Percentiles rank a stretch among this genome's conserved stretches.
These are phyloP conservation scores for Penicillium sp. DNA, from an alignment of 2,329 filamentous ascomycete genomes.

Conservation along the genomic window DNA sequence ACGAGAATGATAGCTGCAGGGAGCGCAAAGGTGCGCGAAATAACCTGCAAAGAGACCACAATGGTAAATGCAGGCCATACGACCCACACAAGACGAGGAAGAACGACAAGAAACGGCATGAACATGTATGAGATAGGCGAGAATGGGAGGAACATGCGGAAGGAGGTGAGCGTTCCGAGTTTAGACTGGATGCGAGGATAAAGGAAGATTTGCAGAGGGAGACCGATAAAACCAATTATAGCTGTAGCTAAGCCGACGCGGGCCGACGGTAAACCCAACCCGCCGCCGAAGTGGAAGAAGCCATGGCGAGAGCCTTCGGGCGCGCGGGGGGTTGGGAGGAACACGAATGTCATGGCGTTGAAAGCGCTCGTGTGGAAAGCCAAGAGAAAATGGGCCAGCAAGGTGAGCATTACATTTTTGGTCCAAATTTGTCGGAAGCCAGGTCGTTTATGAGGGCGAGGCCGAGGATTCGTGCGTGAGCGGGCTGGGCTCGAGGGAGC, in stretches of 20 bases:
- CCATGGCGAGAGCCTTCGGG: constrained; percentile 45
- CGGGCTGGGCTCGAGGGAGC: constrained; percentile 32
- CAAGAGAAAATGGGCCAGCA: constrained; percentile 69
- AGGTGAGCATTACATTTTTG: constrained; percentile 57
- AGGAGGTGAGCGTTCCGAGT: constrained; percentile 70
- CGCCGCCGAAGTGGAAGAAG: constrained; percentile 67
- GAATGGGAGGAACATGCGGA: constrained; percentile 68
- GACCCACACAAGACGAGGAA: constrained; percentile 58
- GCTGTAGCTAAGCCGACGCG: constrained; percentile 78
- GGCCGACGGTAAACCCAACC: constrained; percentile 71
- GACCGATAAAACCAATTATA: constrained; percentile 75
- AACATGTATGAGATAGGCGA: constrained; percentile 72
- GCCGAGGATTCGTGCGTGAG: constrained; percentile 34
- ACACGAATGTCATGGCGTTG: constrained; percentile 75
- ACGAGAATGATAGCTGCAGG: constrained; percentile 63
- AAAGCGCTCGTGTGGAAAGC: constrained; percentile 76
- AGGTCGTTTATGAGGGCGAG: constrained; percentile 47
- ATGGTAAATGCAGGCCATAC: constrained; percentile 69
- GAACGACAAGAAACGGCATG: constrained; percentile 70
- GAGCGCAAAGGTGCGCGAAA: constrained; percentile 70
- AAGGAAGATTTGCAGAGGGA: constrained; percentile 70
- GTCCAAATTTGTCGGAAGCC: constrained; percentile 58
- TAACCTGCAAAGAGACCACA: constrained; percentile 70
- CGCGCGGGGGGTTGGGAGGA: constrained; percentile 72
- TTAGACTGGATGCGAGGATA: constrained; percentile 70